These are phyloP conservation scores for Populus hybrid DNA, from an alignment of 441 rosid species.

Conservation along the genomic window DNA sequence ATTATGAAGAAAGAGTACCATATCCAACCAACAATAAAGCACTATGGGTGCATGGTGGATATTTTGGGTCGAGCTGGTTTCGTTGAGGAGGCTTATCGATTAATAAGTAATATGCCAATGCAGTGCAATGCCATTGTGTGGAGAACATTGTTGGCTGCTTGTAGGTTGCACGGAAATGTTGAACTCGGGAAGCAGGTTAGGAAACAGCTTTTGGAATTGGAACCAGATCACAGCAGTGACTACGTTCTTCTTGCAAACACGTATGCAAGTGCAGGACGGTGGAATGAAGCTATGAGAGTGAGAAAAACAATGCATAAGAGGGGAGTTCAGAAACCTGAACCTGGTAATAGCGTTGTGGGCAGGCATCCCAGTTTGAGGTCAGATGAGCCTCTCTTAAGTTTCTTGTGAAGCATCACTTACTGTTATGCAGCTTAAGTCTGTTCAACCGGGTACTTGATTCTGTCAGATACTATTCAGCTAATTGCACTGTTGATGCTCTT, in stretches of 20 bases:
- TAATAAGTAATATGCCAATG: constrained; percentile 19
- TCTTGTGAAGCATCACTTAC: not conserved
- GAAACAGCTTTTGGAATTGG: constrained; percentile 12
- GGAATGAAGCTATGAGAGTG: constrained; percentile 18
- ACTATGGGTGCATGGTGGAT: constrained; percentile 30
- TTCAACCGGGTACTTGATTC: not conserved
- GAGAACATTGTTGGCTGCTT: constrained; percentile 21
- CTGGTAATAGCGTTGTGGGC: constrained; percentile 30
- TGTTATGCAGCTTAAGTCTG: not conserved
- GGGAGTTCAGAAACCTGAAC: constrained; percentile 27
- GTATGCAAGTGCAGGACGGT: constrained; percentile 17
- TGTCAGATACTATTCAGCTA: not conserved
- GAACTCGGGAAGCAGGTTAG: constrained; percentile 16
- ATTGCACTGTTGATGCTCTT: not conserved
- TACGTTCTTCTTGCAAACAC: constrained; percentile 22
- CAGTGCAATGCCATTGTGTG: constrained; percentile 18
- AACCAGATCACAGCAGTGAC: constrained; percentile 15
- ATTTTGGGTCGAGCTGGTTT: constrained; percentile 25
- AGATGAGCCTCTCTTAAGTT: not conserved
- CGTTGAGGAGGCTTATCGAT: constrained; percentile 20
- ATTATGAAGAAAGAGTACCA: constrained; percentile 16
- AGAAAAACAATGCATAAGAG: constrained; percentile 17
- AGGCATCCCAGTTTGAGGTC: not conserved
- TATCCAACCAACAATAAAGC: constrained; percentile 25
- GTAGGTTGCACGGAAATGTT: constrained; percentile 20